Evolutionary conservation across 2,329 filamentous ascomycete species (phyloP), one percentile per base, ranked within the genome.

Genomic region (Verticillium tricorpus): DNA sequence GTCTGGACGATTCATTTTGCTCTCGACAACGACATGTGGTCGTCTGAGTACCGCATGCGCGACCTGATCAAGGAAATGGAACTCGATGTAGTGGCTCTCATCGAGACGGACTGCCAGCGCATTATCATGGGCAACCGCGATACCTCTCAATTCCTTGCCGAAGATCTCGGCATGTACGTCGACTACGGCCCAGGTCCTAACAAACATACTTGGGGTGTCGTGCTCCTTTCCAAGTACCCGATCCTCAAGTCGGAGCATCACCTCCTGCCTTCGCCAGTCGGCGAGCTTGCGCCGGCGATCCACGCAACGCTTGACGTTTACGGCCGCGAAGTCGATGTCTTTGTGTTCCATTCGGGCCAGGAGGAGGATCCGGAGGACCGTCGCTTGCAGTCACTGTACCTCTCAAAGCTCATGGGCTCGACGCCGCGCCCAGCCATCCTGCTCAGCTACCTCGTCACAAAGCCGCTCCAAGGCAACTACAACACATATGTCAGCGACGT

Each of bases 71-170:
- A 92, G 71, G 95, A 98, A 70, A 80, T 97, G n/a, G 95, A 99
- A 76, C 80, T 99, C n/a, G 95, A 99, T 71, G 92, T 99, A 5
- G 85, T 99, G 56, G 95, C 95, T n/a, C 85, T 99, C 22, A 84
- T 99, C 0, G 95, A 99, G 76, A 91, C 90, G 0, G 95, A 99
- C 73, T 84, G 92, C 39, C 95, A 99, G 78, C 91, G 94, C 68
- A 97, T 99, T 78, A 99, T 99, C 80, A 99, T 98, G 95, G 95
- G 95, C 71, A 99, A 98, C 78, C 90, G 95, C 67, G 95, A 99
- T 73, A 90, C 92, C 9, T 97, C 95, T 1, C 95, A 98, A 73
- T 96, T 92, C 77, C 85, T 99, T 9, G 93, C 95, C 22, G 94
- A 98, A 74, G 93, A 99, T 67, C 84, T 99, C 12, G 95, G 95